Conservation (phyloP, 2,329 filamentous ascomycete species). For the Alternaria sp. region DNA sequence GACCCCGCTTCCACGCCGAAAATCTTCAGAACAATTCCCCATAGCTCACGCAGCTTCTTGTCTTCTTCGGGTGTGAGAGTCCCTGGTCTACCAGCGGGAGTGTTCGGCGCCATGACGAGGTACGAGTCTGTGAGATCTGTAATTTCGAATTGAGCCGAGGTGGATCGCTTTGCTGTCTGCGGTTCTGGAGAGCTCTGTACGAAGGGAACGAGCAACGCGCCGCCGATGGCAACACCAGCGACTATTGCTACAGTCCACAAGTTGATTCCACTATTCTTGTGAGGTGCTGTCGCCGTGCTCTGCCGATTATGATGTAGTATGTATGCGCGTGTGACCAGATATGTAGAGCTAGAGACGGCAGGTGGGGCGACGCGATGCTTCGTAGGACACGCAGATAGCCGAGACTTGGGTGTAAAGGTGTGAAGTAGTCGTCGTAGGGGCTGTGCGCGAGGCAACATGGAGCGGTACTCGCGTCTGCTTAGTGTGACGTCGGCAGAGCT, state of each 20-base stretch:
- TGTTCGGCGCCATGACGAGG: constrained; percentile 53
- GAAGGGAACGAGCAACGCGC: constrained; percentile 42
- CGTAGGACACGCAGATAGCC: constrained; percentile 15
- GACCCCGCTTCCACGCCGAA: constrained; percentile 63
- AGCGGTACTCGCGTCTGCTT: constrained; percentile 17
- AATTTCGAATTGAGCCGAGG: constrained; percentile 30
- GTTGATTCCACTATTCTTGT: constrained; percentile 38
- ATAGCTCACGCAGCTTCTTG: constrained; percentile 85
- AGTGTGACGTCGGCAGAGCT: constrained; percentile 18
- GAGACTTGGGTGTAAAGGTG: constrained; percentile 18
- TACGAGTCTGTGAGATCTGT: constrained; percentile 41
- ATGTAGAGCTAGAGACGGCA: constrained; percentile 19
- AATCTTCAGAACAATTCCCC: constrained; percentile 77
- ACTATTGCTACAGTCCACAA: constrained; percentile 41
- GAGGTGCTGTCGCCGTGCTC: constrained; percentile 12
- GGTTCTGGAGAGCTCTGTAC: constrained; percentile 21
- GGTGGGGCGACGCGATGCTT: constrained; percentile 26
- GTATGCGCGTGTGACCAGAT: constrained; percentile 25
- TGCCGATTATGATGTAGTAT: constrained; percentile 11
- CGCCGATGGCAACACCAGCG: constrained; percentile 45
- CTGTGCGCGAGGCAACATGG: constrained; percentile 40
- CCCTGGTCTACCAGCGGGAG: constrained; percentile 76
- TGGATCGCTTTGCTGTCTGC: constrained; percentile 16
- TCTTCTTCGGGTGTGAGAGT: constrained; percentile 92
- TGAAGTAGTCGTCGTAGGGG: constrained; percentile 22